A percentile compares a stretch with the other conserved stretches of the same genome.
Conservation (phyloP, 306 rosid genomes). For the Urtica urens region DNA sequence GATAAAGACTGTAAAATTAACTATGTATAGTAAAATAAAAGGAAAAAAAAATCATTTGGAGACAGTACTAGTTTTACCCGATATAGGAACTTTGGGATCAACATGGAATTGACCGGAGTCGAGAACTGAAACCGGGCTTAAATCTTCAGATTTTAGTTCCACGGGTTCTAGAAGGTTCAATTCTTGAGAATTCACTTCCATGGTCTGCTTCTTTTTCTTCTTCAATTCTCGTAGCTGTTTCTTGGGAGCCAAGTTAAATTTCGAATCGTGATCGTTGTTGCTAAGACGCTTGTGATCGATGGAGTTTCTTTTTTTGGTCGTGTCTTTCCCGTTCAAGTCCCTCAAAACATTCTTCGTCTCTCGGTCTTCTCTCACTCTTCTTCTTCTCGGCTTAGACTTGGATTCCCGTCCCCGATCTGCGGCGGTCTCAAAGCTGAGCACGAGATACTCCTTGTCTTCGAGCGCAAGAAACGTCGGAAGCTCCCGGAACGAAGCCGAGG, state of each 20-base stretch:
- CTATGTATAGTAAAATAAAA: not conserved
- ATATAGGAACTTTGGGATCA: constrained; percentile 23
- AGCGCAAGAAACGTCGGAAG: constrained; percentile 38
- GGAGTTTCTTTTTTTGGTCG: constrained; percentile 20
- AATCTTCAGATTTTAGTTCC: constrained; percentile 49
- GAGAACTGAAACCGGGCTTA: constrained; percentile 82
- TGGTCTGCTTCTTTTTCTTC: constrained; percentile 16
- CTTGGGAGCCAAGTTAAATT: constrained; percentile 3
- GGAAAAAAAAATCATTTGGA: not conserved
- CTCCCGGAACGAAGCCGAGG: constrained; percentile 54
- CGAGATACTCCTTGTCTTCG: constrained; percentile 49
- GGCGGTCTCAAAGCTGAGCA: constrained; percentile 48
- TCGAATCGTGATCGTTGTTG: constrained; percentile 22
- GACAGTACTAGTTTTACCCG: constrained; percentile 37
- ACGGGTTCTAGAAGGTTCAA: constrained; percentile 29
- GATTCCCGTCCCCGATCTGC: constrained; percentile 13
- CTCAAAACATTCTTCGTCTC: constrained; percentile 8
- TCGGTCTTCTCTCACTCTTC: constrained; percentile 3
- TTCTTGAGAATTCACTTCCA: constrained; percentile 9
- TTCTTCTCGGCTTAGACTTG: constrained; percentile 29
- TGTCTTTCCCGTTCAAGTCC: constrained; percentile 25
- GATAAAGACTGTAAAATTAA: constrained; percentile 3
- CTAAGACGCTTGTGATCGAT: constrained; percentile 7
- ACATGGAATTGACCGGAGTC: constrained; percentile 31
- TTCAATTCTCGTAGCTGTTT: constrained; percentile 18